Percentiles rank a stretch among this genome's conserved stretches.
phyloP scores from a whole-genome alignment of 345 rosid species.

The Pugionium dolabratum region DNA sequence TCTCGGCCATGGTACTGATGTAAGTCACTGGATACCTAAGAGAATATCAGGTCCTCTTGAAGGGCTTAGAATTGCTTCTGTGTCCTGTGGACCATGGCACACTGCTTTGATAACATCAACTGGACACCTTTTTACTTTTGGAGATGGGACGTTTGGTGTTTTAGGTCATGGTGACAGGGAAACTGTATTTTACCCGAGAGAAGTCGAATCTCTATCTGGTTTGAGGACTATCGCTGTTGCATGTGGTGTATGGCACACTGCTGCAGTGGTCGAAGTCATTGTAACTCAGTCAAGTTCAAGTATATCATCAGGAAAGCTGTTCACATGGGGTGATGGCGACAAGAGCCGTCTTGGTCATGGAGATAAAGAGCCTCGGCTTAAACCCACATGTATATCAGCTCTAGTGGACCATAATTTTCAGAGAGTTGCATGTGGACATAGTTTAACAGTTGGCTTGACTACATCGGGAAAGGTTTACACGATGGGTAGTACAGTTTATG shows the following conservation, averaged over 20 bases:
- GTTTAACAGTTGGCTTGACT: slow-evolving; percentile 86
- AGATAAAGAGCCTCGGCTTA: slow-evolving; percentile 81
- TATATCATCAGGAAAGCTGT: slow-evolving; percentile 75
- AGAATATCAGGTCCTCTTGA: slow-evolving; percentile 90
- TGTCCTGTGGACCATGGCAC: slow-evolving; percentile 97
- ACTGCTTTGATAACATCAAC: slow-evolving; percentile 82
- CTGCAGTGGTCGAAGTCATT: slow-evolving; percentile 92
- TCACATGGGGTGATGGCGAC: slow-evolving; percentile 99
- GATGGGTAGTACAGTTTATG: slow-evolving; percentile 93
- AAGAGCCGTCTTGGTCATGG: slow-evolving; percentile 95
- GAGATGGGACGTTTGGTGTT: slow-evolving; percentile 96
- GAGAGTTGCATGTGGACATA: slow-evolving; percentile 91
- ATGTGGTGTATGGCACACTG: slow-evolving; percentile 99
- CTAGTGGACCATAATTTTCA: slow-evolving; percentile 75
- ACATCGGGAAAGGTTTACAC: slow-evolving; percentile 75
- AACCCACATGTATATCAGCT: slow-evolving; percentile 91
- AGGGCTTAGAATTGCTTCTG: slow-evolving; percentile 84
- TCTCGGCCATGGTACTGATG: slow-evolving; percentile 87
- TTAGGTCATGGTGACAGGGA: slow-evolving; percentile 87
- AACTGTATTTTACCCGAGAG: slow-evolving; percentile 69
- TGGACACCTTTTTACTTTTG: slow-evolving; percentile 92
- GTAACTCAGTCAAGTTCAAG: slow-evolving; percentile 78
- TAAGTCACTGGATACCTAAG: slow-evolving; percentile 98
- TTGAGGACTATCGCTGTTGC: slow-evolving; percentile 80
- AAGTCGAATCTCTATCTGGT: slow-evolving; percentile 85